Percentiles rank a stretch among this genome's conserved stretches.
Conservation (phyloP, 2,329 filamentous ascomycete species). For the Pseudonectria foliicola region DNA sequence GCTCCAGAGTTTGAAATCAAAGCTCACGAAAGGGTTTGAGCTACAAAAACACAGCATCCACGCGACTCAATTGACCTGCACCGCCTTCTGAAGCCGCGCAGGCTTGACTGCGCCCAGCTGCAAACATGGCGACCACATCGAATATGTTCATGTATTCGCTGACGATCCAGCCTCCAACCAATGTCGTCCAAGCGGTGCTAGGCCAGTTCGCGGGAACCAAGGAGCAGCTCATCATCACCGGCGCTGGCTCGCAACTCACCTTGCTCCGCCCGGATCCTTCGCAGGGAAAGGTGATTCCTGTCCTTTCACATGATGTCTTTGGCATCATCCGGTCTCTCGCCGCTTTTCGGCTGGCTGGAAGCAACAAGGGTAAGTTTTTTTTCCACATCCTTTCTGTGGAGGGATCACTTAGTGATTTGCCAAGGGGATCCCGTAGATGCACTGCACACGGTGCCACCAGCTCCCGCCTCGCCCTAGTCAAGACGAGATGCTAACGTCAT, state of each 20-base stretch:
- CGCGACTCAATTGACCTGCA: conserved; percentile 22
- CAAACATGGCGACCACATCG: conserved; percentile 88
- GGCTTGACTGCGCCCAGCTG: conserved; percentile 42
- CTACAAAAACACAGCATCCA: conserved; percentile 17
- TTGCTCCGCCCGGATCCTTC: conserved; percentile 80
- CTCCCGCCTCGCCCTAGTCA: conserved; percentile 21
- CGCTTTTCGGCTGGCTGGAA: conserved; percentile 85
- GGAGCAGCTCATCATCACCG: conserved; percentile 95
- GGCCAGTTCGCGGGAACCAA: conserved; percentile 95
- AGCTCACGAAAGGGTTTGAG: conserved; percentile 19
- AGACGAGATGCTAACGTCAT: conserved; percentile 19
- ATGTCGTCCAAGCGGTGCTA: conserved; percentile 81
- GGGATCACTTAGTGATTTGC: conserved; percentile 60
- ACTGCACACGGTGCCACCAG: conserved; percentile 12
- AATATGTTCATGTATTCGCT: conserved; percentile 98
- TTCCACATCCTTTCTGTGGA: conserved; percentile 32
- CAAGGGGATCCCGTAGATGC: conserved; percentile 23
- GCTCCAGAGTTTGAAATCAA: conserved; percentile 24
- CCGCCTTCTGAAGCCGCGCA: conserved; percentile 36
- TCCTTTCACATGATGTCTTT: conserved; percentile 90
- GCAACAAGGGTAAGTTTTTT: conserved; percentile 80
- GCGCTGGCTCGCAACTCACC: conserved; percentile 81
- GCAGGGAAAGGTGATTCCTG: conserved; percentile 76
- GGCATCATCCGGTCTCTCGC: conserved; percentile 88
- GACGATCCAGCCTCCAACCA: conserved; percentile 87